Evolutionary conservation across 352 stramenopile species (phyloP).

Genomic region (Peronospora farinosa): DNA sequence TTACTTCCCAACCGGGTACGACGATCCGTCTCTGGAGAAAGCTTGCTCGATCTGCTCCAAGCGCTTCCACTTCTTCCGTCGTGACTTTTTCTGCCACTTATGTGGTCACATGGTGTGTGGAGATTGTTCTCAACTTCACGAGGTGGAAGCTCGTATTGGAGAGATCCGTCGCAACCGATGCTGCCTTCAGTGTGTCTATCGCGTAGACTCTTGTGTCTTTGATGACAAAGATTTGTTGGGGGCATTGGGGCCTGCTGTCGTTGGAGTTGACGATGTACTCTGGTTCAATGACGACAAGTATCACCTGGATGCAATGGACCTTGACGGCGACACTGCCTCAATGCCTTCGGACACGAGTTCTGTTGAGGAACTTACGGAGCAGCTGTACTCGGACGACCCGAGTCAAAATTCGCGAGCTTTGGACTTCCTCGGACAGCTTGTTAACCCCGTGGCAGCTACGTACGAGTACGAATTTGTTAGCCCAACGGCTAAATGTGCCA

Average conservation of each 20-base stretch:
- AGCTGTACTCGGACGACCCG: conserved; percentile 43
- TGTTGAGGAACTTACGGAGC: conserved; percentile 32
- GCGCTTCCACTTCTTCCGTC: conserved; percentile 41
- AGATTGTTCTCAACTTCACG: conserved; percentile 43
- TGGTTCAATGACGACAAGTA: conserved; percentile 43
- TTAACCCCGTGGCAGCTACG: conserved; percentile 13
- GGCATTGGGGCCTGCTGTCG: conserved; percentile 37
- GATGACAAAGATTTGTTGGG: conserved; percentile 43
- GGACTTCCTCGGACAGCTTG: conserved; percentile 38
- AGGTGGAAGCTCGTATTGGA: conserved; percentile 43
- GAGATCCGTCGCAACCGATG: conserved; percentile 41
- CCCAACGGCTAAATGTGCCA: conserved; percentile 8
- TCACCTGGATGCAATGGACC: conserved; percentile 19
- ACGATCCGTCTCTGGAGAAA: conserved; percentile 23
- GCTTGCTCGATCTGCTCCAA: conserved; percentile 47
- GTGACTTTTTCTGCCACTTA: conserved; percentile 49
- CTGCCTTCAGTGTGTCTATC: conserved; percentile 45
- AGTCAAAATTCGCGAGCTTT: conserved; percentile 36
- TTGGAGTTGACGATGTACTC: conserved; percentile 37
- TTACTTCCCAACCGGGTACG: conserved; percentile 44
- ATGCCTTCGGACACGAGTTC: conserved; percentile 30
- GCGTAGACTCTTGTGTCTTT: conserved; percentile 46
- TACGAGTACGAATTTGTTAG: conserved; percentile 24
- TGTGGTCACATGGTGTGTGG: conserved; percentile 46
- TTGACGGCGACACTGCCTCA: conserved; percentile 32